phyloP scores from a whole-genome alignment of 2,329 filamentous ascomycete species.

The Phialophora chinensis region DNA sequence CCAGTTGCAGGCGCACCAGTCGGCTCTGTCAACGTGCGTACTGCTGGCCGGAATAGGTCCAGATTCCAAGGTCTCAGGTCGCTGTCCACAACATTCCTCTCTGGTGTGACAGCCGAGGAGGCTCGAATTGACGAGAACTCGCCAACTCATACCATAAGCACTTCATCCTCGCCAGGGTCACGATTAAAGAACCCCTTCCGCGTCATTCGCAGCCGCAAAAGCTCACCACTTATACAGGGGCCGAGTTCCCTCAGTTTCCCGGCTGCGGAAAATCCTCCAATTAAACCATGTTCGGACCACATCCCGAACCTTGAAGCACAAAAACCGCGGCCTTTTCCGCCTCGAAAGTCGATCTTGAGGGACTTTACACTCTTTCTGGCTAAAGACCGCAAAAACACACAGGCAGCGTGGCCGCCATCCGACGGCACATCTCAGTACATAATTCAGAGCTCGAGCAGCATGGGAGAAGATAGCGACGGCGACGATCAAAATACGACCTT shows the following conservation, averaged over 20 bases:
- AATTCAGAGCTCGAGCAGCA: constrained; percentile 21
- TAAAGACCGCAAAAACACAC: constrained; percentile 1
- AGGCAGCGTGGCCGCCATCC: neutral
- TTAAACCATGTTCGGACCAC: neutral
- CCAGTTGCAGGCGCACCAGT: neutral
- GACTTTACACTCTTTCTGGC: constrained; percentile 16
- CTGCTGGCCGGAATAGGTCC: neutral
- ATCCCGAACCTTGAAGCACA: constrained; percentile 2
- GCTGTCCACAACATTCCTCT: constrained; percentile 21
- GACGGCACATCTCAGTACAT: neutral
- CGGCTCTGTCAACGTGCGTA: neutral
- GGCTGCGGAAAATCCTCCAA: neutral
- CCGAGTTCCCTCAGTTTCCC: neutral
- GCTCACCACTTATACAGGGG: constrained; percentile 11
- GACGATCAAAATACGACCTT: constrained; percentile 2
- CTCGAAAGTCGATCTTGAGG: constrained; percentile 26
- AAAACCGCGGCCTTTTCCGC: constrained; percentile 1
- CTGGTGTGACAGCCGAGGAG: constrained; percentile 7
- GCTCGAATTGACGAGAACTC: neutral
- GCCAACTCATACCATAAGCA: neutral
- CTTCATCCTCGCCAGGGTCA: constrained; percentile 4
- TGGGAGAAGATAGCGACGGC: neutral
- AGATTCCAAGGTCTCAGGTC: constrained; percentile 21
- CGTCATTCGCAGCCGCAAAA: constrained; percentile 19
- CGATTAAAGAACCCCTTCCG: constrained; percentile 25